Percentiles rank a stretch among this genome's conserved stretches.
Conservation (phyloP, 139 green algal genomes). For the Bryopsis sp. region DNA sequence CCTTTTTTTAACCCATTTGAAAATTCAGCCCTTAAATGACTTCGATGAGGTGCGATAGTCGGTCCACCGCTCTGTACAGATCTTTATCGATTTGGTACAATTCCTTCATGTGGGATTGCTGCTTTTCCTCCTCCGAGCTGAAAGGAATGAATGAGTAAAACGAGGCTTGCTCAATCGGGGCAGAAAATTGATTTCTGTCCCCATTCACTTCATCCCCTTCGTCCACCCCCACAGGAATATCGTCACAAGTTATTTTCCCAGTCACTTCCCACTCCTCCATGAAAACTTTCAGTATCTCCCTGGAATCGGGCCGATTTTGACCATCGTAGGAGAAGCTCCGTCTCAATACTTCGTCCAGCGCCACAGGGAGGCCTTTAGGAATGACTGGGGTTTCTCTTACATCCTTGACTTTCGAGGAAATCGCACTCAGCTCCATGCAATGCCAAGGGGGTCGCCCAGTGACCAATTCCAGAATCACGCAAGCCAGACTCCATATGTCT, state of each 20-base stretch:
- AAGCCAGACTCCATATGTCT: conserved; percentile 24
- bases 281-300: conserved; percentile 19
- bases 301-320: conserved; percentile 11
- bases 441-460: conserved; percentile 18
- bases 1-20: background rate
- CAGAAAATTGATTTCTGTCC: background rate
- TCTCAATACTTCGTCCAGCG: conserved; percentile 1
- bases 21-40: conserved; percentile 7
- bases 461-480: conserved; percentile 16
- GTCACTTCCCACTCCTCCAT: conserved; percentile 11
- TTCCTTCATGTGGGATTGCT: conserved; percentile 11
- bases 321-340: conserved; percentile 16
- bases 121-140: conserved; percentile 1
- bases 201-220: background rate
- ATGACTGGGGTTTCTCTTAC: background rate
- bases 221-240: background rate
- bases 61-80: conserved; percentile 12
- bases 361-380: conserved; percentile 2
- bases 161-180: conserved; percentile 11
- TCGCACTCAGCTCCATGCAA: conserved; percentile 10
- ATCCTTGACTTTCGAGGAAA: conserved; percentile 10
- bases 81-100: conserved; percentile 16
- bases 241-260: background rate
- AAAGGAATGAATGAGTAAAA: conserved; percentile 15
- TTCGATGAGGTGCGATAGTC: conserved; percentile 10